Conservation (phyloP, 2,329 filamentous ascomycete genomes). For the Aspergillus persii region DNA sequence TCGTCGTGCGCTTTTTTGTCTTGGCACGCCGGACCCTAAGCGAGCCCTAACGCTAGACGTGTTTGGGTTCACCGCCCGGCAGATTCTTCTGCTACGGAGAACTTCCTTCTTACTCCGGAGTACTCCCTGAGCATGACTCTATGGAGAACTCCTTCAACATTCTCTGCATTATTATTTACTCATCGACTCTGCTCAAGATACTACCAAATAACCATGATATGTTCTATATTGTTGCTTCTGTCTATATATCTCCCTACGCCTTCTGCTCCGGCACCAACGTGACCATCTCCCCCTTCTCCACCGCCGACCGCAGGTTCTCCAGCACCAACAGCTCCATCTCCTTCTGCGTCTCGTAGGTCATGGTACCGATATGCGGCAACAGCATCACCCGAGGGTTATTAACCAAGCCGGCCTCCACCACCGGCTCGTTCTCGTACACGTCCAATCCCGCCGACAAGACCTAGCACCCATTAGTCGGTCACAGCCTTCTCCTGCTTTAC, state of each 20-base stretch:
- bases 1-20: constrained; percentile 42
- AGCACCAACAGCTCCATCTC: constrained; percentile 62
- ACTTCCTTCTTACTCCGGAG: neutral
- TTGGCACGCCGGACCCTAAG: constrained; percentile 39
- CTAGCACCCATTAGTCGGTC: constrained; percentile 12
- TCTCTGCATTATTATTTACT: too few species aligned
- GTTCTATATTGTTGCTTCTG: neutral
- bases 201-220: neutral
- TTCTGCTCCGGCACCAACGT: constrained; percentile 64
- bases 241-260: constrained; percentile 3
- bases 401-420: constrained; percentile 48
- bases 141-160: too few species aligned
- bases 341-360: constrained; percentile 59
- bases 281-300: constrained; percentile 57
- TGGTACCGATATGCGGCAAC: constrained; percentile 60
- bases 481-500: neutral
- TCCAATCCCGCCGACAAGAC: constrained; percentile 46
- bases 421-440: constrained; percentile 49
- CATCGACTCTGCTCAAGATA: neutral
- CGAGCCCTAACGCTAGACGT: constrained; percentile 43
- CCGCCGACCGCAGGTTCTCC: constrained; percentile 56
- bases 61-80: constrained; percentile 21
- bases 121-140: too few species aligned
- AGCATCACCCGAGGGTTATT: constrained; percentile 50
- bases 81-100: neutral